These are phyloP conservation scores for Yamadazyma spencermartinsiae DNA, from an alignment of 1,139 yeast species.

Conservation along the genomic window DNA sequence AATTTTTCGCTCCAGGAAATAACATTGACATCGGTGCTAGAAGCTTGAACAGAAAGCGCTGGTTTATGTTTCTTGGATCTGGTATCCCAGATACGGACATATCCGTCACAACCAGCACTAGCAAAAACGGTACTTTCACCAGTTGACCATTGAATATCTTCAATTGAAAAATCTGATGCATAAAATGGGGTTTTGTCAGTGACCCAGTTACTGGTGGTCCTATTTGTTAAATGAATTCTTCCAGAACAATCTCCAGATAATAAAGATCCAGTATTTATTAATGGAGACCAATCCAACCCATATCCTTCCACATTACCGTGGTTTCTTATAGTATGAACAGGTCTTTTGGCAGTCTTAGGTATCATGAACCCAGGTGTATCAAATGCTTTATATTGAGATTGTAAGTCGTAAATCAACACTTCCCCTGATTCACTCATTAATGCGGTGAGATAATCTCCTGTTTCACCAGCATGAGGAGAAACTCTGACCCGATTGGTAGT, in stretches of 20 bases:
- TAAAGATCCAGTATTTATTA: slow-evolving; percentile 74
- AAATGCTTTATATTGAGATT: slow-evolving; percentile 75
- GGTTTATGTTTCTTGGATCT: slow-evolving; percentile 91
- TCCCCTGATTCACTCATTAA: slow-evolving; percentile 91
- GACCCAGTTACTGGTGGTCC: slow-evolving; percentile 79
- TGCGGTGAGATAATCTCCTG: slow-evolving; percentile 86
- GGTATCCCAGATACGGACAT: slow-evolving; percentile 94
- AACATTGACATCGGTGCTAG: slow-evolving; percentile 87
- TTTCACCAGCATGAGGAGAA: slow-evolving; percentile 72
- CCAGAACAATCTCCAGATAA: slow-evolving; percentile 91
- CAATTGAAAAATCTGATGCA: slow-evolving; percentile 76
- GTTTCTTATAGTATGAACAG: slow-evolving; percentile 76
- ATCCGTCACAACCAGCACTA: slow-evolving; percentile 89
- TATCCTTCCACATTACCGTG: slow-evolving; percentile 98
- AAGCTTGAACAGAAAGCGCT: slow-evolving; percentile 81
- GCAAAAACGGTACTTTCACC: slow-evolving; percentile 93
- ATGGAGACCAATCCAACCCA: slow-evolving; percentile 96
- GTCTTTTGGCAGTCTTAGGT: slow-evolving; percentile 76
- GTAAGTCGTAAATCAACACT: slow-evolving; percentile 78
- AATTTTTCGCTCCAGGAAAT: slow-evolving; percentile 94
- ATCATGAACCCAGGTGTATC: slow-evolving; percentile 84
- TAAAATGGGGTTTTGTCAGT: slow-evolving; percentile 83
- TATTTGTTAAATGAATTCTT: slow-evolving; percentile 71
- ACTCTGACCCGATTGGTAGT: slow-evolving; percentile 91
- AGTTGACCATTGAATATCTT: slow-evolving; percentile 96